Evolutionary conservation across 2,329 filamentous ascomycete genomes (phyloP), one percentile per base, ranked within the genome.

Genomic region (Fusarium sp.): DNA sequence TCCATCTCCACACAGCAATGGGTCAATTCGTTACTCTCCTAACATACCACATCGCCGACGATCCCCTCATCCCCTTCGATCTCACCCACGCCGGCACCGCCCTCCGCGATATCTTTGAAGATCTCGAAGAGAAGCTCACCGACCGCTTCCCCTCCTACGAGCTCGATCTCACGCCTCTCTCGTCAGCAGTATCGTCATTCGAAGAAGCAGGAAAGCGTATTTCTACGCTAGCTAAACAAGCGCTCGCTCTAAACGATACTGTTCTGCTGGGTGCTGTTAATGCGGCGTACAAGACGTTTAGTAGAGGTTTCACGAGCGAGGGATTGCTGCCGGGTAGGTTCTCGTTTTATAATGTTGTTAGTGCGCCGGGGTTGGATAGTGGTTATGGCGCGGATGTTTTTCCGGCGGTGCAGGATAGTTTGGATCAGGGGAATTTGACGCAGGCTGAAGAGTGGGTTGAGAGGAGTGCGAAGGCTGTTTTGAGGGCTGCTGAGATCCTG

Each of bases 1-100:
- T 87, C 76, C 77, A 81, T 51, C 82, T 84, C 3, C 87, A 89
- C 73, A 82, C 83, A 13, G 85, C 84, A 6, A 86, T 89, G 72
- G 86, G 85, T 11, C 85, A 87, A 17, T 75, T 73, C 8, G 61
- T 73, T 0, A 70, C 73, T 1, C 59, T 75, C 0, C 36, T 75
- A 4, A 61, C 73, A 0, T 75, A 75, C 6, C 72, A 74, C 9
- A 74, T 74, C 10, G 72, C 72, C 22, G 70, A 74, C 6, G 70
- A 74, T 9, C 58, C 67, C 0, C 36, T 74, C 12, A 74, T 74
- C 5, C 72, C 72, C 0, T 74, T 72, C 36, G 72, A 74, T 11
- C 42, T 74, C 4, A 36, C 39, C 3, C 72, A 74, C 18, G 70
- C 72, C 1, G 70, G 70, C 1, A 55, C 67, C 0, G 62, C 66